Conservation (phyloP, 441 rosid species). For the Lagerstroemia fauriei region DNA sequence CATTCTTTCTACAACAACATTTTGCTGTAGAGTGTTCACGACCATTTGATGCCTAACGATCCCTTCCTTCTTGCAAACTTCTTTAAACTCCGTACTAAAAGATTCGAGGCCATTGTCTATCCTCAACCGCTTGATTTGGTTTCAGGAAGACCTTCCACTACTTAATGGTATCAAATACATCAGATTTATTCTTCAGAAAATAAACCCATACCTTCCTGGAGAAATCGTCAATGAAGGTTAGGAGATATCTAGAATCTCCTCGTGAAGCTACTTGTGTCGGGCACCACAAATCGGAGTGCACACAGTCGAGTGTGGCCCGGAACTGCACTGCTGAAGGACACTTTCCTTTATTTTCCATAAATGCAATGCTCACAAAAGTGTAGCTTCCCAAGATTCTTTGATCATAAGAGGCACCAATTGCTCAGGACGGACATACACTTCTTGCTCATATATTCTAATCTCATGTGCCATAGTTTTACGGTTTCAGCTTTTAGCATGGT, state of each 20-base stretch:
- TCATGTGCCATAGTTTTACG: no score
- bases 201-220: not conserved
- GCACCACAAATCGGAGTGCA: not conserved
- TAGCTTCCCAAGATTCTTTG: no score
- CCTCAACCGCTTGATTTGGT: no score
- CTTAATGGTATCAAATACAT: slow-evolving; percentile 5
- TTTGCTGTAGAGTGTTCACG: not conserved
- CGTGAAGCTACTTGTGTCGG: not conserved
- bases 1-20: not conserved
- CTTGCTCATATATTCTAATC: not conserved
- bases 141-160: not conserved
- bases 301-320: not conserved
- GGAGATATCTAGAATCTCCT: not conserved
- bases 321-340: not conserved
- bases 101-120: not conserved
- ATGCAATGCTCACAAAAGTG: no score
- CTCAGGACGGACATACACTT: no score
- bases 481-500: not conserved
- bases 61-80: not conserved
- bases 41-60: not conserved
- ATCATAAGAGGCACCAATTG: no score
- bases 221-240: slow-evolving; percentile 1
- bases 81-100: not conserved
- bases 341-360: no score
- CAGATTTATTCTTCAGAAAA: slow-evolving; percentile 8